Base-by-base conservation (phyloP, 306 rosid species). In the Geum urbanum region DNA sequence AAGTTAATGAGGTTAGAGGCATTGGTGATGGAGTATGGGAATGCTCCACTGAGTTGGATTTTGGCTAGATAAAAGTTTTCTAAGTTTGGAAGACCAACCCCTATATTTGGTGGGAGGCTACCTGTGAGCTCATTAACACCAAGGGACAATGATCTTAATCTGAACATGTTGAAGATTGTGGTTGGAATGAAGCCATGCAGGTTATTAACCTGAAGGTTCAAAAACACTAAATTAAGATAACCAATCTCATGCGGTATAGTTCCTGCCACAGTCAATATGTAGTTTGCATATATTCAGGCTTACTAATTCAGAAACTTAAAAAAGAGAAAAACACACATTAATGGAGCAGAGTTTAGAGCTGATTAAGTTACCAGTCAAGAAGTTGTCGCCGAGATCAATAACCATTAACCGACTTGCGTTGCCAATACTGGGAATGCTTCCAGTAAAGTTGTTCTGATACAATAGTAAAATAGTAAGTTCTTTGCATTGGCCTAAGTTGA, bases 161-260 rank as follows among this genome's bases (percentile, higher is more conserved):
- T 60, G 22, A 77, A 67, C 18, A 78, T 47, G 4, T 78, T 78
- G 63, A 78, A 78, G 66, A 78, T 14, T 69, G 63, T 2, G 16
- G 50, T 52, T 35, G 78, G 82, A 16, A 78, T 67, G 51, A 0
- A n/a, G 39, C 78, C 82, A 19, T 18, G 14, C 7, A 72, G 54
- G 11, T 44, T 6, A 4, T 78, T 73, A 0, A 0, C 0, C 0
- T 0, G 1, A 6, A 78, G 15, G 0, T 0, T 0, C 9, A 78
- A 39, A 0, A 0, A 0, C 46, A 44, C 45, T 0, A 78, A 61
- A 19, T 68, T 62, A 27, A 73, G 72, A 54, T 73, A 0, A 35
- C 78, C 66, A 4, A 78, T 52, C 60, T 68, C 82, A 7, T 39
- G 1, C 9, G 78, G 72, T 19, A 78, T 52, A 3, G 20, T 32